Evolutionary conservation across 345 rosid species (phyloP), one percentile per base, ranked within the genome.

Genomic region (Boechera divaricarpa): DNA sequence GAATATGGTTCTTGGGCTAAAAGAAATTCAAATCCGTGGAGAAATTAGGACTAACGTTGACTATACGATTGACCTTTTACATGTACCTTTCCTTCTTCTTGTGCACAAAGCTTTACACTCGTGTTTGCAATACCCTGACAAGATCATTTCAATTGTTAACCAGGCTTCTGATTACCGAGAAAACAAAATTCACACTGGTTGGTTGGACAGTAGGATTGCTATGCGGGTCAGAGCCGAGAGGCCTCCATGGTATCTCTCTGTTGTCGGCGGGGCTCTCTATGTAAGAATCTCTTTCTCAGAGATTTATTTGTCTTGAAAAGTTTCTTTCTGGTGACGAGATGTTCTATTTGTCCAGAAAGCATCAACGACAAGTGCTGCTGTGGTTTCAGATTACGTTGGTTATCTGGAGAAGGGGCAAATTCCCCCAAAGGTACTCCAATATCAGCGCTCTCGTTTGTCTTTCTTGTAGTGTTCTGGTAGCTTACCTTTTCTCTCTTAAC

Each of bases 201-300:
- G 99, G 99, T 82, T 96, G 88, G 99, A 96, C 61, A 93, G 99
- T 84, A 91, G 98, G 84, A 96, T 96, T 82, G 98, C 99, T 7
- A 92, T 96, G 99, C 91, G 99, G 69, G 99, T 96, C 77, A 91
- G 98, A 85, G 98, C 98, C 26, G 99, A 96, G 82, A 86, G 99
- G 84, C 99, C 98, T 56, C 93, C 98, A 8, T 96, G 99, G 99
- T 93, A 96, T 86, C 96, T 96, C 75, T 96, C 99, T 64, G 98
- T 96, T 80, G 98, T 96, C 63, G 97, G 99, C 70, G 99, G 99
- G 74, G 93, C 98, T 55, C 83, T 96, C 41, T 96, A 87, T 74
- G 99, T 96, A 91, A 88, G 96, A 57, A 45, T 49, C 74, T 73
- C 62, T 61, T 53, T 53, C 69, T 69, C 48, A 39, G 38, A 70